Base-by-base conservation (phyloP, 2,329 filamentous ascomycete species). In the Penicillium paneum region DNA sequence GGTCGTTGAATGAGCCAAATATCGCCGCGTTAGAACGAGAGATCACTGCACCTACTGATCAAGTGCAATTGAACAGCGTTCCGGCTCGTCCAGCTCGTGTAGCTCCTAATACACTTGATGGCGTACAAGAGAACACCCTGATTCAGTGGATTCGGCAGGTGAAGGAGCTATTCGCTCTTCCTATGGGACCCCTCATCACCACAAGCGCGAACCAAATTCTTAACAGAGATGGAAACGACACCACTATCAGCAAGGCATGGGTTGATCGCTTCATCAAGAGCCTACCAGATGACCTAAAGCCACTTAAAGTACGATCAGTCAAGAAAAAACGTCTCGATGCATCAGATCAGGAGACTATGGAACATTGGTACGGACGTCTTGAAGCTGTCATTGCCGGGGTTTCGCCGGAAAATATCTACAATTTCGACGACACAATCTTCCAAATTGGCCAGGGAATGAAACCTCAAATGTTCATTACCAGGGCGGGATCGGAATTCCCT, bases 101-200 rank as follows among this genome's bases (percentile, higher is more conserved):
- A n/a, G n/a, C 41, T 28, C n/a, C 41, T 8, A 43, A 28, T 4
- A 3, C 41, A 17, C 41, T 43, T n/a, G 12, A 41, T n/a, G 24
- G 11, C 1, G 13, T 15, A 15, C 21, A 21, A 21, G 29, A 32
- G 28, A 35, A 45, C 7, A 11, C 15, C 12, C 24, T 45, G 17
- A 11, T 45, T 11, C 17, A 45, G 31, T 60, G 49, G 49, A 45
- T 40, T 38, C 40, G 13, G 3, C 40, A 34, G 12, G 49, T 52
- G 21, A 45, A 52, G 32, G 32, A 28, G 15, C 15, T 42, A 19
- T 50, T 38, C 8, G 13, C 39, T 28, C 36, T 43, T 19, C 38
- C 48, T 32, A 35, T 31, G n/a, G 17, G 26, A 21, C 21, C 32
- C 11, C 49, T 46, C n/a, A 21, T 52, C 31, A 46, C 34, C 19